phyloP scores from a whole-genome alignment of 2,329 filamentous ascomycete genomes.

The Penicillium griseofulvum region DNA sequence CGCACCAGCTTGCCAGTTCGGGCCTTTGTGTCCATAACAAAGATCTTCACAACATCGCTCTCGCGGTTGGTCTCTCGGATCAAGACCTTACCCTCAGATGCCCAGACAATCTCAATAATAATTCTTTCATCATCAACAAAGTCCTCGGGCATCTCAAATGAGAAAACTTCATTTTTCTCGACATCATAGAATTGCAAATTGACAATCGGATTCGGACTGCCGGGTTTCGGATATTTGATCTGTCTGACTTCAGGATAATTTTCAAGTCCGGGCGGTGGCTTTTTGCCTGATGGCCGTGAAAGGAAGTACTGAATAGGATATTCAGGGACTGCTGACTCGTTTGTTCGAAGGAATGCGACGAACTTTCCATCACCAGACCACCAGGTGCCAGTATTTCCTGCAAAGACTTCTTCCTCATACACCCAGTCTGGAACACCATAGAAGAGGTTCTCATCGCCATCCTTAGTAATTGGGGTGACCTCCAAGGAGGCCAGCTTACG shows the following conservation, averaged over 20 bases:
- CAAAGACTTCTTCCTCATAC: conserved; percentile 83
- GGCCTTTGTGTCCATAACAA: conserved; percentile 73
- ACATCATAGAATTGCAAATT: conserved; percentile 87
- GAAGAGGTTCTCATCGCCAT: conserved; percentile 85
- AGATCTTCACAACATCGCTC: conserved; percentile 83
- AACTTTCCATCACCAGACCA: conserved; percentile 90
- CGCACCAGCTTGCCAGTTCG: conserved; percentile 76
- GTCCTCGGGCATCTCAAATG: conserved; percentile 71
- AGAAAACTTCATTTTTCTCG: conserved; percentile 71
- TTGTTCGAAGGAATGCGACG: conserved; percentile 86
- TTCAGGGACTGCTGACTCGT: conserved; percentile 86
- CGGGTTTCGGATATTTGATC: conserved; percentile 97
- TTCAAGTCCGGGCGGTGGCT: conserved; percentile 69
- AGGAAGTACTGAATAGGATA: conserved; percentile 94
- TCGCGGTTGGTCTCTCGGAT: conserved; percentile 93
- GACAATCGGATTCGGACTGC: conserved; percentile 87
- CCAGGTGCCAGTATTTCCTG: conserved; percentile 81
- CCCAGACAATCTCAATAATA: conserved; percentile 92
- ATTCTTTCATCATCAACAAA: conserved; percentile 80
- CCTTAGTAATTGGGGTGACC: conserved; percentile 72
- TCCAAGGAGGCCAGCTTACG: conserved; percentile 62
- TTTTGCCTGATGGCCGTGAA: conserved; percentile 73
- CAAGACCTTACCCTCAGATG: conserved; percentile 72
- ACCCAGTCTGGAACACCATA: conserved; percentile 98
- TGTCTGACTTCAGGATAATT: conserved; percentile 84